Conservation (phyloP, 2,329 filamentous ascomycete species). For the Fusarium nodosum region DNA sequence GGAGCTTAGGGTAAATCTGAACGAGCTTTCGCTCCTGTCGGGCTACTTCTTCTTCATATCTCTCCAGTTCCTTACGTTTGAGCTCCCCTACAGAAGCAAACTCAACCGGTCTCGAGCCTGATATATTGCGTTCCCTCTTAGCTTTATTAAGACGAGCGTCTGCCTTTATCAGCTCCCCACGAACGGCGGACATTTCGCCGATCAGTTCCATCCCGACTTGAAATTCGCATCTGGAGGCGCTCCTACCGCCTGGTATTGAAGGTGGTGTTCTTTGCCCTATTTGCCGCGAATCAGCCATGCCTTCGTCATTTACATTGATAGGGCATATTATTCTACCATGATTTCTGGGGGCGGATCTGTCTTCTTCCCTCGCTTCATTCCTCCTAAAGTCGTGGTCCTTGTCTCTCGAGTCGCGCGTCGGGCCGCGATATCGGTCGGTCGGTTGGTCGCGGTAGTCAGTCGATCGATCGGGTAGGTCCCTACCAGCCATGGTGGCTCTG, state of each 20-base stretch:
- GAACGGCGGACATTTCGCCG: slow-evolving; percentile 43
- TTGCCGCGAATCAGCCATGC: slow-evolving; percentile 10
- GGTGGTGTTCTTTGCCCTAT: slow-evolving; percentile 17
- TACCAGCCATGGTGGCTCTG: slow-evolving; percentile 44
- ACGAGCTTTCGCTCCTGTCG: slow-evolving; percentile 21
- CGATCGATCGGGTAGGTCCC: slow-evolving; percentile 30
- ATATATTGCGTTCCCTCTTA: slow-evolving; percentile 28
- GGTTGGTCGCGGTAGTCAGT: slow-evolving; percentile 29
- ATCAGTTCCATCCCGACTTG: slow-evolving; percentile 41
- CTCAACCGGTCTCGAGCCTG: slow-evolving; percentile 38
- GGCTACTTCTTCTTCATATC: slow-evolving; percentile 18
- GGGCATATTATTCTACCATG: slow-evolving; percentile 32
- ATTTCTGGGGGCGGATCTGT: slow-evolving; percentile 13
- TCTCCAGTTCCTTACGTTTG: slow-evolving; percentile 33
- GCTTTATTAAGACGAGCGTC: slow-evolving; percentile 37
- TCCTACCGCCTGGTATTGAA: not conserved
- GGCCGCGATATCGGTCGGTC: slow-evolving; percentile 21
- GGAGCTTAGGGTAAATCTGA: slow-evolving; percentile 23
- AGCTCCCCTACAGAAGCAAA: slow-evolving; percentile 42
- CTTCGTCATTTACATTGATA: not conserved
- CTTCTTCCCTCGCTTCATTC: slow-evolving; percentile 16
- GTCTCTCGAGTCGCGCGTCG: slow-evolving; percentile 14
- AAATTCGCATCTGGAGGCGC: slow-evolving; percentile 2
- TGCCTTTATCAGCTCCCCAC: slow-evolving; percentile 34
- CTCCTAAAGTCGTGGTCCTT: slow-evolving; percentile 18